These are phyloP conservation scores for Alternaria sp. DNA, from an alignment of 2,329 filamentous ascomycete genomes.

Conservation along the genomic window DNA sequence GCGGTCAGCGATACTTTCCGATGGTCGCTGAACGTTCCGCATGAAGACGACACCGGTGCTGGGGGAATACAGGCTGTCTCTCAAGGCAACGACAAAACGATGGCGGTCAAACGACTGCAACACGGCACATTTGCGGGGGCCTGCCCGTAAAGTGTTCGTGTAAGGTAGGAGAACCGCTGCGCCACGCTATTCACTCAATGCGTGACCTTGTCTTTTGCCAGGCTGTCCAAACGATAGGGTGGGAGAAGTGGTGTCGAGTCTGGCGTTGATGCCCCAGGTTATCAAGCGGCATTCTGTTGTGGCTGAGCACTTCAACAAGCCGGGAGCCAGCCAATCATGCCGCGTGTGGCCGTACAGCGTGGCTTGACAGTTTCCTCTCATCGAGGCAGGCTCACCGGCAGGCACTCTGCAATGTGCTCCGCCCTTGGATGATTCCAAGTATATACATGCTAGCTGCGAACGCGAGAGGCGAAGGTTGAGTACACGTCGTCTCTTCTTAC, in stretches of 20 bases:
- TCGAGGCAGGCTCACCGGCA: slow-evolving; percentile 25
- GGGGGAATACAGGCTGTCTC: slow-evolving; percentile 26
- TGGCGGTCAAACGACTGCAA: slow-evolving; percentile 18
- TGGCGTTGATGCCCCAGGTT: slow-evolving; percentile 14
- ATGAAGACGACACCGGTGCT: slow-evolving; percentile 18
- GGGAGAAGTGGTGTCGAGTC: slow-evolving; percentile 15
- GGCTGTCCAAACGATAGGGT: slow-evolving; percentile 26
- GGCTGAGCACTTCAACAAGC: slow-evolving; percentile 18
- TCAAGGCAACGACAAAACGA: slow-evolving; percentile 39
- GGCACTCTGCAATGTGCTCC: slow-evolving; percentile 37
- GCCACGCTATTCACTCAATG: slow-evolving; percentile 26
- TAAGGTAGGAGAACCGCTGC: slow-evolving; percentile 22
- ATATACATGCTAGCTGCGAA: slow-evolving; percentile 28
- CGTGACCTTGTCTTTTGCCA: slow-evolving; percentile 18
- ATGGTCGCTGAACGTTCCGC: slow-evolving; percentile 14
- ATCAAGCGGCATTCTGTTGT: slow-evolving; percentile 2
- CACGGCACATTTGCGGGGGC: slow-evolving; percentile 12
- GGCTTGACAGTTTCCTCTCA: slow-evolving; percentile 23
- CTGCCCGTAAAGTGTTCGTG: slow-evolving; percentile 22
- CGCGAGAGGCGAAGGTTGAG: slow-evolving; percentile 14
- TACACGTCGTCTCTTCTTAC: slow-evolving; percentile 31
- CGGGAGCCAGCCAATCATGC: slow-evolving; percentile 21
- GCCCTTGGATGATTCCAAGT: slow-evolving; percentile 24
- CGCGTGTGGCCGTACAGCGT: slow-evolving; percentile 19
- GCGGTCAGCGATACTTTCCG: slow-evolving; percentile 3